Evolutionary conservation across 352 stramenopile genomes (phyloP), one percentile per base, ranked within the genome.

Genomic region (Achlya hypogyna): DNA sequence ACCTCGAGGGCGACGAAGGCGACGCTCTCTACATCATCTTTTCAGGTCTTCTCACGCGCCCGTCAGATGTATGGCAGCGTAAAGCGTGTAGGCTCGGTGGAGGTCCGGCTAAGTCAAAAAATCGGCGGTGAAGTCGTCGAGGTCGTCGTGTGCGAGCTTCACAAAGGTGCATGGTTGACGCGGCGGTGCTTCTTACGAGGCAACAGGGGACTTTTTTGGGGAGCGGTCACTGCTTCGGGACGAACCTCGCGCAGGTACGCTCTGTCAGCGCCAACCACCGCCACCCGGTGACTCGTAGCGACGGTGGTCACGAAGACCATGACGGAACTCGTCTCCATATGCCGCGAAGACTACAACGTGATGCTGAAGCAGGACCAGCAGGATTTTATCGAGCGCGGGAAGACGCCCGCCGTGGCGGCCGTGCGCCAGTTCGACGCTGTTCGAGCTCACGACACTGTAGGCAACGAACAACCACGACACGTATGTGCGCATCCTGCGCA

Each of bases 1-100:
- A n/a, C n/a, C n/a, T n/a, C n/a, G n/a, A 91, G 62, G 82, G 82
- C 0, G 82, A 91, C 28, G 80, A 88, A 54, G 81, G 78, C 16
- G 82, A 91, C 51, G 82, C 80, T 8, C 74, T 91, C n/a, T 91
- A 85, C 56, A 76, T 89, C 54, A 76, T 89, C 1, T 87, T 89
- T 52, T 73, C 71, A 4, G 82, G 80, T 52, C n/a, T 52, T 45
- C 38, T 9, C n/a, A 18, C 2, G n/a, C 38, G 38, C 38, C 14
- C 6, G 38, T 45, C 14, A 18, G n/a, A 45, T 42, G 6, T 42
- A 14, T 27, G 1, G 23, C 14, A 27, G 25, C 25, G 28, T 20
- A 62, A 62, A 45, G 25, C 29, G 23, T 47, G 67, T 69, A 14
- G 82, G 80, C n/a, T 72, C 71, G 8, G 78, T 89, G 23, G 78